These are phyloP conservation scores for Neurospora discreta DNA, from an alignment of 495 filamentous ascomycete species.

Conservation along the genomic window DNA sequence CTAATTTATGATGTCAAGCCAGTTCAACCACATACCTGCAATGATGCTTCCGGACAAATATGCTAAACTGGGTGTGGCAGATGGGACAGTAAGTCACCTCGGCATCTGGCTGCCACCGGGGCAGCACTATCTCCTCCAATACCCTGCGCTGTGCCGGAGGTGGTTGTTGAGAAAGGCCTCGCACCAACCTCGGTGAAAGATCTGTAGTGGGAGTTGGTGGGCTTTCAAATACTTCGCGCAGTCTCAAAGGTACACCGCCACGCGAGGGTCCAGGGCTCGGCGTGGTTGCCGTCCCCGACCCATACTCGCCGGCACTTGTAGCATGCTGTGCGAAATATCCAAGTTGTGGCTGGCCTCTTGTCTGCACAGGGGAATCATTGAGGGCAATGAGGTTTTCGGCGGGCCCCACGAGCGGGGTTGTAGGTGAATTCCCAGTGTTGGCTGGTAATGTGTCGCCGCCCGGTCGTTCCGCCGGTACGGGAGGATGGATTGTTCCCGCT, in stretches of 20 bases:
- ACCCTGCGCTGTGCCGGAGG: not conserved
- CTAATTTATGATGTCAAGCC: not conserved
- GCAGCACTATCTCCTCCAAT: constrained; percentile 36
- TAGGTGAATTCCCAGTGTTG: not conserved
- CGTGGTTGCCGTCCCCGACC: not conserved
- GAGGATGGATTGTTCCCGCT: not conserved
- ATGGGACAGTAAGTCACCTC: constrained; percentile 75
- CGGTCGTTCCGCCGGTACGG: not conserved
- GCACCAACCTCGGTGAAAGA: not conserved
- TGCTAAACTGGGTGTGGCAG: constrained; percentile 63
- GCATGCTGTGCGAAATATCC: not conserved
- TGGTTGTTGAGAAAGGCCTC: not conserved
- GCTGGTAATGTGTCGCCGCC: not conserved
- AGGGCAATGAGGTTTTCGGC: constrained; percentile 4
- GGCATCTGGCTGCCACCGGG: constrained; percentile 77
- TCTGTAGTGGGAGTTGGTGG: not conserved
- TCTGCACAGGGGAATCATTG: not conserved
- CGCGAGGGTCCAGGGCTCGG: not conserved
- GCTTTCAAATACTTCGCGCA: not conserved
- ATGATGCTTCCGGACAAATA: constrained; percentile 86
- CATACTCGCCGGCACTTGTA: not conserved
- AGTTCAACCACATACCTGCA: constrained; percentile 46
- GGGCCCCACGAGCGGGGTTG: not conserved
- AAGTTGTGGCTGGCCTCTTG: not conserved
- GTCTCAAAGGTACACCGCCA: not conserved